Percentiles rank a stretch among this genome's conserved stretches.
These are phyloP conservation scores for Podaxis sp. DNA, from an alignment of 768 basidiomycete species.

Conservation along the genomic window DNA sequence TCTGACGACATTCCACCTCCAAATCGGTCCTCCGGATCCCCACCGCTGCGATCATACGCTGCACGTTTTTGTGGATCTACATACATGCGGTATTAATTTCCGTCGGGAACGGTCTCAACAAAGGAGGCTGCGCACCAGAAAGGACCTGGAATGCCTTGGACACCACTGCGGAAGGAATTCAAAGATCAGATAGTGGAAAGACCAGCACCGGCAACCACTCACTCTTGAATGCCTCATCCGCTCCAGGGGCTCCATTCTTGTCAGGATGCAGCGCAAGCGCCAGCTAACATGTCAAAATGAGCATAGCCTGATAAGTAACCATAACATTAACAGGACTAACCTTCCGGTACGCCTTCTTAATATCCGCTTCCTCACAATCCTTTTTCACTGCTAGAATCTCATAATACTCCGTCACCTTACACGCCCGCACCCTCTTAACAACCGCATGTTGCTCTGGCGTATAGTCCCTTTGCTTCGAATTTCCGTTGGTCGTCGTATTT, in stretches of 20 bases:
- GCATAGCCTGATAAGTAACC: background rate
- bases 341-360: conserved; percentile 97
- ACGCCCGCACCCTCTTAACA: conserved; percentile 81
- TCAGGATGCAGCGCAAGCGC: conserved; percentile 89
- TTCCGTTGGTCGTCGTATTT: conserved; percentile 51
- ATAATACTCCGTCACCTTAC: conserved; percentile 91
- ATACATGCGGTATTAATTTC: background rate
- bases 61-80: conserved; percentile 86
- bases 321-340: conserved; percentile 36
- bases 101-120: background rate
- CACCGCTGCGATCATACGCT: conserved; percentile 79
- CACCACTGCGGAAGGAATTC: conserved; percentile 62
- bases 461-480: conserved; percentile 79
- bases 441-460: conserved; percentile 80
- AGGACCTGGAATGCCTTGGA: conserved; percentile 97
- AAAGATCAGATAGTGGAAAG: conserved; percentile 11
- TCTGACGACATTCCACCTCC: conserved; percentile 60
- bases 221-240: conserved; percentile 99
- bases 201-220: conserved; percentile 26
- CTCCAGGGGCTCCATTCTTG: conserved; percentile 96
- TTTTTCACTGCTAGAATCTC: conserved; percentile 80
- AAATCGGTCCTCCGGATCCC: conserved; percentile 85
- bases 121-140: conserved; percentile 50
- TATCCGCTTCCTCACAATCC: conserved; percentile 79
- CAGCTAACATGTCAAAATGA: conserved; percentile 43